Evolutionary conservation across 306 rosid genomes (phyloP), one percentile per base, ranked within the genome.

Genomic region (Cucurbita pepo): DNA sequence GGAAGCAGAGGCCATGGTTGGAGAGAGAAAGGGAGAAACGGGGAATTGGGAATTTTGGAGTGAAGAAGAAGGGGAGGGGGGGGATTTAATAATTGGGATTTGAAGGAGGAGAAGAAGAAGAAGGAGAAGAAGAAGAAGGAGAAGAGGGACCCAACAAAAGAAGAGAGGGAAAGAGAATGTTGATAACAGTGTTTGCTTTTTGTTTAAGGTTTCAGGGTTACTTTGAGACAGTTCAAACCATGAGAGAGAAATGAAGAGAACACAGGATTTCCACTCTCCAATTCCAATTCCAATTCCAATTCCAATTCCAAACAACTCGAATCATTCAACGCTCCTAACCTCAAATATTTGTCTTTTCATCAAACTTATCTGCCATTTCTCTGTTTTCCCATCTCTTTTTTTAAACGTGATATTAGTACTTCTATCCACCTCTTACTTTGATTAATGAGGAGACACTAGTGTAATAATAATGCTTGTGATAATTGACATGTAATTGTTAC

Each of bases 191-290:
- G 76, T 71, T 80, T 69, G 74, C 86, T 84, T 83, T 89, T 88
- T 85, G 88, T 92, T 92, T 88, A 84, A 85, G 91, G 91, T 91
- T 83, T 81, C 85, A 76, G 86, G 89, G 78, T 79, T 61, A 77
- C 74, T 65, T 81, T 75, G 74, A 69, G 83, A 73, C 41, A 69
- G 4, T 69, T 50, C 72, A 76, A 59, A 50, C 13, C 14, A 13
- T 50, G 14, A 22, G 36, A n/a, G 9, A 51, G 19, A 52, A 8
- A 44, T 52, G 41, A 52, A 64, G 53, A 44, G 25, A 21, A 7
- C 5, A 54, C 5, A 16, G 47, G 38, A 2, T 62, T 25, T 25
- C 25, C 25, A 25, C 25, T 25, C 25, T 25, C 25, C 25, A 25
- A 25, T 25, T 25, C 25, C 25, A 25, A 22, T 22, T 22, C 25